Percentiles rank a stretch among this genome's conserved stretches.
These are phyloP conservation scores for Kazachstania viticola DNA, from an alignment of 805 yeast genomes.

Conservation along the genomic window DNA sequence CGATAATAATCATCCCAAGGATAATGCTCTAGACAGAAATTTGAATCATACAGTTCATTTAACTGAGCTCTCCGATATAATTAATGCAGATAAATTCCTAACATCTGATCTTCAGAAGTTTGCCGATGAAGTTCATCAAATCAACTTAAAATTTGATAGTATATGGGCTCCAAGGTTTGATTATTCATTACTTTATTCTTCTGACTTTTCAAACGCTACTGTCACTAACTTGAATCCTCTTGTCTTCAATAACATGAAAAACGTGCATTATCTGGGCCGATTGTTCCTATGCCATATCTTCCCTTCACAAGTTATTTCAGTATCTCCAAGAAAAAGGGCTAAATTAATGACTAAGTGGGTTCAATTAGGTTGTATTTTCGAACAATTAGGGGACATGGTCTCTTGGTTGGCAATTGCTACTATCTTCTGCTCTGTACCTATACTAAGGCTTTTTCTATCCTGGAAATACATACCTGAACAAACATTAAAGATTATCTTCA, in stretches of 20 bases:
- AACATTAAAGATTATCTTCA: slow-evolving; percentile 46
- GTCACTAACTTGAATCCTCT: slow-evolving; percentile 53
- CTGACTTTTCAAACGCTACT: slow-evolving; percentile 19
- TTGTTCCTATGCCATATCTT: slow-evolving; percentile 61
- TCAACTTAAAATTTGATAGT: slow-evolving; percentile 53
- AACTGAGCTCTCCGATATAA: too few relatives aligned
- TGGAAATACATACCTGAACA: slow-evolving; percentile 65
- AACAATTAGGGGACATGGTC: slow-evolving; percentile 80
- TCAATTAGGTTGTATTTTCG: slow-evolving; percentile 64
- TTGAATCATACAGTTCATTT: slow-evolving; percentile 1
- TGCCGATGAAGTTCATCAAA: slow-evolving; percentile 52
- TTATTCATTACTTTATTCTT: slow-evolving; percentile 57
- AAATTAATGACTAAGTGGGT: slow-evolving; percentile 72
- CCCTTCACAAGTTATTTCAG: slow-evolving; percentile 9
- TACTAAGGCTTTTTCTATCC: slow-evolving; percentile 57
- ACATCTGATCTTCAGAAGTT: slow-evolving; percentile 40
- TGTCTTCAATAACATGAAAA: slow-evolving; percentile 52
- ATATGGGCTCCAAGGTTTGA: slow-evolving; percentile 76
- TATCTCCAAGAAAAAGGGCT: slow-evolving; percentile 38
- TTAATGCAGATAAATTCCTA: slow-evolving; percentile 38
- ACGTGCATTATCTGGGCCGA: slow-evolving; percentile 70
- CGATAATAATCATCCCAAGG: slow-evolving; percentile 1
- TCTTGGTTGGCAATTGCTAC: slow-evolving; percentile 89
- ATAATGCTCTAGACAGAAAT: background rate
- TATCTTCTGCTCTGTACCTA: slow-evolving; percentile 68